phyloP scores from a whole-genome alignment of 2,329 filamentous ascomycete genomes.

The Aspergillus versicolor region DNA sequence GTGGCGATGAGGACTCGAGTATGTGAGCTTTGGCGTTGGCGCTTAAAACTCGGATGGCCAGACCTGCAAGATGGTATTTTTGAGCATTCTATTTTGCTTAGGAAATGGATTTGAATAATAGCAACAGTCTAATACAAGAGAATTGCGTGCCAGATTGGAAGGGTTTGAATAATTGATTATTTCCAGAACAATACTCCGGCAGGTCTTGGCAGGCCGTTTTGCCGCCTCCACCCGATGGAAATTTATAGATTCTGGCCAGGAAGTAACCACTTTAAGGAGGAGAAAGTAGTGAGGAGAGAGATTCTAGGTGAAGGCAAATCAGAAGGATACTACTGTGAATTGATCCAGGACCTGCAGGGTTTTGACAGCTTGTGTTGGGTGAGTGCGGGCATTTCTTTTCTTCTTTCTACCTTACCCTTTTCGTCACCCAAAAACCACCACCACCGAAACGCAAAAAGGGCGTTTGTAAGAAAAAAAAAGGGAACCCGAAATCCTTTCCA shows the following conservation, averaged over 20 bases:
- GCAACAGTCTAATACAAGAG: not conserved
- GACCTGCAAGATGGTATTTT: not conserved
- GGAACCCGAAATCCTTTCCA: constrained; percentile 14
- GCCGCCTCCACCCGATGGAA: constrained; percentile 17
- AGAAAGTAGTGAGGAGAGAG: not conserved
- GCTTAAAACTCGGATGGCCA: not conserved
- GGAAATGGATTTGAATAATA: not conserved
- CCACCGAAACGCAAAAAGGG: constrained; percentile 17
- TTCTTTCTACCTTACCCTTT: constrained; percentile 13
- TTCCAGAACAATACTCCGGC: constrained; percentile 11
- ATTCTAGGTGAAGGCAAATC: not conserved
- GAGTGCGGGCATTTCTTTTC: constrained; percentile 6
- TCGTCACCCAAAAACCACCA: constrained; percentile 12
- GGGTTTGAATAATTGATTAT: not conserved
- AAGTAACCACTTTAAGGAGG: not conserved
- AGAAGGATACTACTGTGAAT: not conserved
- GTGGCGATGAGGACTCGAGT: not conserved
- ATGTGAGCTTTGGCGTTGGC: not conserved
- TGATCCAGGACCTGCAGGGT: not conserved
- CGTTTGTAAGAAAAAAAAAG: constrained; percentile 15
- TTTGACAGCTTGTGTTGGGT: not conserved
- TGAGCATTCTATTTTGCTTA: not conserved
- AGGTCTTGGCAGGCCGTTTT: constrained; percentile 14
- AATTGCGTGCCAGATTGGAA: not conserved
- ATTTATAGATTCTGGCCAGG: not conserved